phyloP scores from a whole-genome alignment of 2,329 filamentous ascomycete genomes.

The Bipolaris oryzae region DNA sequence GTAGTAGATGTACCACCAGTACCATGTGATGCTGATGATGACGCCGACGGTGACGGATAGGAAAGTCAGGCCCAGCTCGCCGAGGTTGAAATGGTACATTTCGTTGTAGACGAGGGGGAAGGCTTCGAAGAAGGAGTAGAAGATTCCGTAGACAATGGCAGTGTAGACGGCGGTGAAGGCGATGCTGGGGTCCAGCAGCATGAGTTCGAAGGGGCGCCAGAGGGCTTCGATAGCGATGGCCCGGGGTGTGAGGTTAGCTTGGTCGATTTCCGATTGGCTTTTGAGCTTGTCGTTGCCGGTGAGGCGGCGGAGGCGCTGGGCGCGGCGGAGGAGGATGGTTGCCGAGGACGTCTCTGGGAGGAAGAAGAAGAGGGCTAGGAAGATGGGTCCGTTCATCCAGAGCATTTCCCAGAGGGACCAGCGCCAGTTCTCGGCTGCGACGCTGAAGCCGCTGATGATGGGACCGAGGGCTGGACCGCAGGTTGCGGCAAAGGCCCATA shows the following conservation, averaged over 20 bases:
- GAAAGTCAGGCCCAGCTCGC: conserved; percentile 81
- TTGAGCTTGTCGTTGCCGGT: conserved; percentile 70
- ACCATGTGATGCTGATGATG: conserved; percentile 66
- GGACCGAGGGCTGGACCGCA: conserved; percentile 68
- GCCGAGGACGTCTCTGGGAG: conserved; percentile 88
- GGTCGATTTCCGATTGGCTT: conserved; percentile 79
- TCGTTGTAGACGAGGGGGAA: conserved; percentile 70
- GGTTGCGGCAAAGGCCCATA: conserved; percentile 54
- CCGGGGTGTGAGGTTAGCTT: conserved; percentile 46
- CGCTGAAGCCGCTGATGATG: conserved; percentile 75
- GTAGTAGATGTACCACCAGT: conserved; percentile 78
- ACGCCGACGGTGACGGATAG: conserved; percentile 81
- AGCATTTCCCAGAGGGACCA: conserved; percentile 89
- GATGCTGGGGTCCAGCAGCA: conserved; percentile 83
- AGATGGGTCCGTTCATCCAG: conserved; percentile 74
- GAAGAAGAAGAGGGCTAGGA: conserved; percentile 79
- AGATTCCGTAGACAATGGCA: conserved; percentile 75
- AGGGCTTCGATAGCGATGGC: conserved; percentile 60
- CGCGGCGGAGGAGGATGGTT: conserved; percentile 73
- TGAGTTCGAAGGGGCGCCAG: conserved; percentile 80
- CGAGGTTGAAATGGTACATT: conserved; percentile 77
- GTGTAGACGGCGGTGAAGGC: conserved; percentile 85
- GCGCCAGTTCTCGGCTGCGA: conserved; percentile 73
- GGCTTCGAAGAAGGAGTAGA: conserved; percentile 78
- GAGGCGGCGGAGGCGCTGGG: conserved; percentile 71